Conservation (phyloP, 495 filamentous ascomycete species). For the Choiromyces venosus region DNA sequence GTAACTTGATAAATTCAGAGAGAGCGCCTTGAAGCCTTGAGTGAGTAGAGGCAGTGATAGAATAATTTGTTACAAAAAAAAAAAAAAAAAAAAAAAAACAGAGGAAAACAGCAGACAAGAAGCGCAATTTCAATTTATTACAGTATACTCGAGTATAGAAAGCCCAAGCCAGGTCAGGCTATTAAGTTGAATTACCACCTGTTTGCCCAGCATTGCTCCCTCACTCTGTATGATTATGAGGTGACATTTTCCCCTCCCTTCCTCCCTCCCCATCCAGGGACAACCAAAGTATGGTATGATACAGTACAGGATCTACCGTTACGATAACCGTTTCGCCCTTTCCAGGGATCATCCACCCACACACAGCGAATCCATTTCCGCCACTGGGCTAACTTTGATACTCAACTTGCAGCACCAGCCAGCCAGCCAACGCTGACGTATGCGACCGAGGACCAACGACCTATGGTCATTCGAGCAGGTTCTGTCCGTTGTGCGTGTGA, state of each 20-base stretch:
- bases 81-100: not conserved
- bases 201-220: not conserved
- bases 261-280: no score
- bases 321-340: no score
- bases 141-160: no score
- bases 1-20: not conserved
- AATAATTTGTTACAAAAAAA: not conserved
- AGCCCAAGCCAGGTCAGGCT: not conserved
- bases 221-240: no score
- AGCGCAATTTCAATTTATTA: not conserved
- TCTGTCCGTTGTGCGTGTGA: not conserved
- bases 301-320: no score
- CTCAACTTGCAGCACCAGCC: no score
- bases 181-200: no score
- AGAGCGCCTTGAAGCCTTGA: not conserved
- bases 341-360: not conserved
- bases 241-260: no score
- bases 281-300: no score
- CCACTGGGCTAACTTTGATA: not conserved
- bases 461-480: not conserved
- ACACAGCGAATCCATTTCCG: not conserved
- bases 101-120: not conserved
- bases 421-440: constrained; percentile 1
- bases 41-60: not conserved
- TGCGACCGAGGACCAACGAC: no score